Evolutionary conservation across 2,329 filamentous ascomycete species (phyloP).

Genomic region (Zasmidium angulare): DNA sequence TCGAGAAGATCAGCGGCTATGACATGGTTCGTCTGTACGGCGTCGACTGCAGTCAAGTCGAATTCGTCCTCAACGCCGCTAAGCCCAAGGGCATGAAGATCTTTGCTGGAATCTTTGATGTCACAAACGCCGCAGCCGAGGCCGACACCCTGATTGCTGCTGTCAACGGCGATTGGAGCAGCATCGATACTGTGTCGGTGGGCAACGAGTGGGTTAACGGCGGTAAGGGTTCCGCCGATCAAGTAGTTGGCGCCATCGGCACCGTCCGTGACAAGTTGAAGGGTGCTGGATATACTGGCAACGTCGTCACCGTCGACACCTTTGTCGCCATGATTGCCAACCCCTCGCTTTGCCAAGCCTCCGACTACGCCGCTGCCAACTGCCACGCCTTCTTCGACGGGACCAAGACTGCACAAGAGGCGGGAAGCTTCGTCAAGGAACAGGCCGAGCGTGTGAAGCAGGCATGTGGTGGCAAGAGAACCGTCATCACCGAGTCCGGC

Average conservation of each 20-base stretch:
- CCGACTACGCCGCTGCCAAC: constrained; percentile 80
- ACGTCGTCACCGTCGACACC: constrained; percentile 78
- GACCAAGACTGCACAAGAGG: constrained; percentile 57
- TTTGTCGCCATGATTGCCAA: constrained; percentile 67
- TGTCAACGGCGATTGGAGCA: constrained; percentile 64
- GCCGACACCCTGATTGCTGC: constrained; percentile 61
- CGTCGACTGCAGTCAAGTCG: constrained; percentile 72
- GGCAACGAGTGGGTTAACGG: constrained; percentile 80
- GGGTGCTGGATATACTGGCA: constrained; percentile 65
- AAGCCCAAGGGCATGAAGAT: constrained; percentile 66
- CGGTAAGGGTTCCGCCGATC: constrained; percentile 47
- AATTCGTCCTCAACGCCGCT: constrained; percentile 62
- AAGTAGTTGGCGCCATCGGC: constrained; percentile 59
- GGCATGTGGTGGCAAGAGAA: constrained; percentile 57
- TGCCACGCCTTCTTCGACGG: constrained; percentile 81
- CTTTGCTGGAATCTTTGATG: constrained; percentile 72
- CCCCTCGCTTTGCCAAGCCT: constrained; percentile 71
- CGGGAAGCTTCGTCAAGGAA: constrained; percentile 66
- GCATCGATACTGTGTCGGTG: constrained; percentile 69
- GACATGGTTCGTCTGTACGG: constrained; percentile 74
- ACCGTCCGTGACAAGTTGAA: constrained; percentile 60
- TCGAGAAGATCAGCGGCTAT: constrained; percentile 60
- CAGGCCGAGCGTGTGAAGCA: constrained; percentile 52
- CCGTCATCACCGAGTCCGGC: constrained; percentile 78
- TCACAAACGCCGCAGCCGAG: constrained; percentile 56